These are phyloP conservation scores for Cymbopogon citratus DNA, from an alignment of 176 grass and related monocot genomes.

Conservation along the genomic window DNA sequence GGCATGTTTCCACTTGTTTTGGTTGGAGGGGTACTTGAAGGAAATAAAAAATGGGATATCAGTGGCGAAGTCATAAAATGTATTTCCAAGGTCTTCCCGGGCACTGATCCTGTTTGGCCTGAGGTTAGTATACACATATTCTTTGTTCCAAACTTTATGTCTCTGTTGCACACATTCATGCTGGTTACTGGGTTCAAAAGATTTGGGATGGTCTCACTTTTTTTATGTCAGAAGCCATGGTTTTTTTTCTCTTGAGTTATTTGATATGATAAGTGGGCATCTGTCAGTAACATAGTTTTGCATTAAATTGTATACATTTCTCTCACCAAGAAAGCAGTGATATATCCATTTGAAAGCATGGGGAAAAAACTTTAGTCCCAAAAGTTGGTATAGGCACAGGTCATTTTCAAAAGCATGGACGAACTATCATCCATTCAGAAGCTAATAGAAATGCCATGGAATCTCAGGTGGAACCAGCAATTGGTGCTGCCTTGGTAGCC, in stretches of 20 bases:
- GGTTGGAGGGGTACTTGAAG: constrained; percentile 92
- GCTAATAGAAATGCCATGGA: constrained; percentile 5
- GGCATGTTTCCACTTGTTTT: constrained; percentile 86
- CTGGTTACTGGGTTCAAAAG: neutral
- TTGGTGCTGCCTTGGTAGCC: constrained; percentile 83
- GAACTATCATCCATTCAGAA: neutral
- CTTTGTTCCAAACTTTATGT: constrained; percentile 15
- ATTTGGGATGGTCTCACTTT: neutral
- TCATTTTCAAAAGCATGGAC: neutral
- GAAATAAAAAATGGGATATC: constrained; percentile 90
- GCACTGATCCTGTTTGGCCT: constrained; percentile 64
- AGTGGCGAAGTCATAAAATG: constrained; percentile 73
- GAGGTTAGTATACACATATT: constrained; percentile 44
- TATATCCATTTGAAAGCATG: neutral
- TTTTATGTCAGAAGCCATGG: neutral
- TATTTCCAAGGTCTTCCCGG: constrained; percentile 73
- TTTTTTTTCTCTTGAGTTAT: neutral
- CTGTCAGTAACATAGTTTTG: neutral
- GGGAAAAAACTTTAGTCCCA: neutral
- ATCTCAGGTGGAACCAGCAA: constrained; percentile 80
- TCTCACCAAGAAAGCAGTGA: neutral
- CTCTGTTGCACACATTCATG: neutral
- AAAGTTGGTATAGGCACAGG: neutral
- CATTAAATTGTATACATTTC: neutral
- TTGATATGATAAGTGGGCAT: constrained; percentile 1